Percentiles rank a stretch among this genome's conserved stretches.
Evolutionary conservation across 2,329 filamentous ascomycete genomes (phyloP).

Genomic region (Aspergillus carbonarius): DNA sequence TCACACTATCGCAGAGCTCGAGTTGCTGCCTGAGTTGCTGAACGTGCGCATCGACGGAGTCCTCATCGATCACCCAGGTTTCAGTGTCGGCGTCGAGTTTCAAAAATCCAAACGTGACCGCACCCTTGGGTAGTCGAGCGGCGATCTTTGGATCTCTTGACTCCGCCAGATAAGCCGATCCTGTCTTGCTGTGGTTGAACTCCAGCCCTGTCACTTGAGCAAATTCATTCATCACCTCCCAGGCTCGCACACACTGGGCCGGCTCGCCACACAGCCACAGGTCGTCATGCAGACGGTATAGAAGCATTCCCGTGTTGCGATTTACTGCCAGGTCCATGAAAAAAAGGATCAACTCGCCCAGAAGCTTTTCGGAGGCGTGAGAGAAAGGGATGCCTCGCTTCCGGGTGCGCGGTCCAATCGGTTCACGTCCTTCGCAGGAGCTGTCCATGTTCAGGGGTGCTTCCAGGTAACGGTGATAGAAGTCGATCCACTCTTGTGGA

Average conservation of each 20-base stretch:
- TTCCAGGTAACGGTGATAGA: conserved; percentile 48
- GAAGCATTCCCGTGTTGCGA: conserved; percentile 41
- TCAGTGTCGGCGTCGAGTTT: conserved; percentile 34
- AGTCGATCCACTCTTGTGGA: conserved; percentile 42
- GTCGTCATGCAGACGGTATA: conserved; percentile 52
- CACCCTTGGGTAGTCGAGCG: conserved; percentile 46
- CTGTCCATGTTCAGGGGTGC: conserved; percentile 46
- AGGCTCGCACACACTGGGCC: conserved; percentile 42
- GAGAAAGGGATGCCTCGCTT: conserved; percentile 48
- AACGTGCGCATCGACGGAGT: conserved; percentile 41
- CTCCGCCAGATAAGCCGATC: conserved; percentile 46
- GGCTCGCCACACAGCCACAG: conserved; percentile 51
- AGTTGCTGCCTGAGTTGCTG: conserved; percentile 43
- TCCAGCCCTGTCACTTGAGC: conserved; percentile 44
- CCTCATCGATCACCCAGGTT: conserved; percentile 41
- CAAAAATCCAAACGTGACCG: conserved; percentile 56
- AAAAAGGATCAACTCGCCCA: conserved; percentile 50
- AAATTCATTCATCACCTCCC: conserved; percentile 46
- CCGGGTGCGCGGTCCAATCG: conserved; percentile 40
- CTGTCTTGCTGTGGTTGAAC: conserved; percentile 51
- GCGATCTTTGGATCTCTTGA: conserved; percentile 24
- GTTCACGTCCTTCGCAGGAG: conserved; percentile 25
- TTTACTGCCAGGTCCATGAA: conserved; percentile 50
- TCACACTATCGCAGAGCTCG: conserved; percentile 47
- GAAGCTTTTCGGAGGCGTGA: conserved; percentile 48